A percentile compares a stretch with the other conserved stretches of the same genome.
These are phyloP conservation scores for Sisymbrium irio DNA, from an alignment of 345 rosid species.

Conservation along the genomic window DNA sequence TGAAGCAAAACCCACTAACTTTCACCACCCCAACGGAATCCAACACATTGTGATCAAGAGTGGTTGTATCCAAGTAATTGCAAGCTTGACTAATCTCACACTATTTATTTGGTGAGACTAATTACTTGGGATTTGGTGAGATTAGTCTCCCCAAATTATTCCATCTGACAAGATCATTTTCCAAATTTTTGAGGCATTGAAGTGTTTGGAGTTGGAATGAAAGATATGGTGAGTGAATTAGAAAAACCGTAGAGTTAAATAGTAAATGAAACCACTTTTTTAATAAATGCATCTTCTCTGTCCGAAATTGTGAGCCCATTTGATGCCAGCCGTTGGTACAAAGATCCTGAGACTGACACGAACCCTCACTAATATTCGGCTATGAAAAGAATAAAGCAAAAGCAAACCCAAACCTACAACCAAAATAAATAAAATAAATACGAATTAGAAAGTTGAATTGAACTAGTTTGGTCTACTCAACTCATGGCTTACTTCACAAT, in stretches of 20 bases:
- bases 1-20: constrained; percentile 36
- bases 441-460: constrained; percentile 7
- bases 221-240: neutral
- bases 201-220: constrained; percentile 13
- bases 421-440: constrained; percentile 4
- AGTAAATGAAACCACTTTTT: constrained; percentile 9
- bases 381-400: constrained; percentile 30
- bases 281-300: constrained; percentile 17
- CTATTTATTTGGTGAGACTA: constrained; percentile 25
- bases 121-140: constrained; percentile 25
- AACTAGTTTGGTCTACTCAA: constrained; percentile 31
- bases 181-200: constrained; percentile 19
- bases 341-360: constrained; percentile 30
- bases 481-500: constrained; percentile 28
- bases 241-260: neutral
- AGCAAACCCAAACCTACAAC: constrained; percentile 22
- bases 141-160: constrained; percentile 16
- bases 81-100: constrained; percentile 31
- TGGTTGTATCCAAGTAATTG: constrained; percentile 29
- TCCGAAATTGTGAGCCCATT: constrained; percentile 32
- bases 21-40: constrained; percentile 35
- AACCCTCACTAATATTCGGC: constrained; percentile 27
- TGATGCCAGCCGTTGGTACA: constrained; percentile 32
- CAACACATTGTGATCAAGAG: constrained; percentile 24
- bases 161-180: neutral